These are phyloP conservation scores for Quercus wislizeni DNA, from an alignment of 306 rosid genomes.

Conservation along the genomic window DNA sequence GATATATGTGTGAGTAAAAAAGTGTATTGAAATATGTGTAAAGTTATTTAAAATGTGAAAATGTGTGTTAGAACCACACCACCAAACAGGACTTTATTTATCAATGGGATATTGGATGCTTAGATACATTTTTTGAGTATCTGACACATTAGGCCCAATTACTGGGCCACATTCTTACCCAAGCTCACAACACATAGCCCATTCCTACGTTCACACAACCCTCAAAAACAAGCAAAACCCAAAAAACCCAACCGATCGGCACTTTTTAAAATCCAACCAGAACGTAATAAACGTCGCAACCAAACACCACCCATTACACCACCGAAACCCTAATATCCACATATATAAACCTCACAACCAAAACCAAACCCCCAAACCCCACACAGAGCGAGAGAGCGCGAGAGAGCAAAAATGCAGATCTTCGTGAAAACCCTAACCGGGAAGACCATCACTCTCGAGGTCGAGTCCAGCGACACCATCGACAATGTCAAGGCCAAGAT, in stretches of 20 bases:
- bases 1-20: too few relatives aligned
- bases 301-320: background rate
- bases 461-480: slow-evolving; percentile 91
- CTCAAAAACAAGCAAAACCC: too few relatives aligned
- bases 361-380: background rate
- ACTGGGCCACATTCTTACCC: too few relatives aligned
- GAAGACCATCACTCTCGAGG: slow-evolving; percentile 99
- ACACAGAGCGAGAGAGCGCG: background rate
- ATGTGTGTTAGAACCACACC: too few relatives aligned
- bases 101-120: too few relatives aligned
- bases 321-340: slow-evolving; percentile 29
- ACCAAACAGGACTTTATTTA: too few relatives aligned
- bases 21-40: too few relatives aligned
- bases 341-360: background rate
- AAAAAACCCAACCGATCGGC: background rate
- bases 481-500: slow-evolving; percentile 92
- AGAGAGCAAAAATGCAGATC: slow-evolving; percentile 68
- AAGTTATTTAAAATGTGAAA: too few relatives aligned
- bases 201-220: too few relatives aligned
- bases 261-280: background rate
- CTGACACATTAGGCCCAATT: too few relatives aligned
- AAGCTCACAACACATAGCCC: too few relatives aligned
- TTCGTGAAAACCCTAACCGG: slow-evolving; percentile 98
- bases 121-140: too few relatives aligned
- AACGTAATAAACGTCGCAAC: background rate